Percentiles rank a stretch among this genome's conserved stretches.
Conservation (phyloP, 768 basidiomycete genomes). For the Tricholoma hemisulphureum region DNA sequence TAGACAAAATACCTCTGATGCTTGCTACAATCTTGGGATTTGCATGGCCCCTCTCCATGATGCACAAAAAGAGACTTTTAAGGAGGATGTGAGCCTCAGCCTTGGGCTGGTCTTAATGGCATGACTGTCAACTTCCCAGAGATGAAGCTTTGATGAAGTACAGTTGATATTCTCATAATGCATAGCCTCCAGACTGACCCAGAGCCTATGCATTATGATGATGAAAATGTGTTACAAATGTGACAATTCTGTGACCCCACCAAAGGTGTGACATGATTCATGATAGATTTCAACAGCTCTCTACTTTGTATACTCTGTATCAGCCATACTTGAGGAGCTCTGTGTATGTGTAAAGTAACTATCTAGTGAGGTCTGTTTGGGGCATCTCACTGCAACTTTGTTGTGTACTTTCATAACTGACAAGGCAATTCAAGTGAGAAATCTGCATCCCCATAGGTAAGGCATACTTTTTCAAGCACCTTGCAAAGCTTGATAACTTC, state of each 20-base stretch:
- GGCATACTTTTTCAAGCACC: slow-evolving; percentile 5
- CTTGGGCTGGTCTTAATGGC: too few species aligned
- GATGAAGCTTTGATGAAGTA: too few species aligned
- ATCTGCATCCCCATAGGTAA: slow-evolving; percentile 3
- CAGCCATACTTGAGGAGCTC: not conserved
- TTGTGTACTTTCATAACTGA: slow-evolving; percentile 5
- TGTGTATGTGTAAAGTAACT: not conserved
- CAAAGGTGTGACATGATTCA: slow-evolving; percentile 1
- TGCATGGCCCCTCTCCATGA: too few species aligned
- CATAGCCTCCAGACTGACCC: slow-evolving; percentile 6
- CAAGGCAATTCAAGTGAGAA: slow-evolving; percentile 5
- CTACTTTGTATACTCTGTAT: not conserved
- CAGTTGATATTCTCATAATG: not conserved
- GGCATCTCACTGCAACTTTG: not conserved
- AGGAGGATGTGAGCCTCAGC: too few species aligned
- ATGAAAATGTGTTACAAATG: not conserved
- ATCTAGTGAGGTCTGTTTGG: not conserved
- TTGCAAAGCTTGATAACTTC: slow-evolving; percentile 7
- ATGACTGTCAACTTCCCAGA: too few species aligned
- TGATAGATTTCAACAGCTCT: not conserved
- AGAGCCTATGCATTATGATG: slow-evolving; percentile 5
- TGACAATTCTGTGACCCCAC: slow-evolving; percentile 3
- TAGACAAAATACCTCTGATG: too few species aligned
- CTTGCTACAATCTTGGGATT: too few species aligned
- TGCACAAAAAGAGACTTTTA: too few species aligned